These are phyloP conservation scores for Colletotrichum magnum DNA, from an alignment of 2,329 filamentous ascomycete genomes.

Conservation along the genomic window DNA sequence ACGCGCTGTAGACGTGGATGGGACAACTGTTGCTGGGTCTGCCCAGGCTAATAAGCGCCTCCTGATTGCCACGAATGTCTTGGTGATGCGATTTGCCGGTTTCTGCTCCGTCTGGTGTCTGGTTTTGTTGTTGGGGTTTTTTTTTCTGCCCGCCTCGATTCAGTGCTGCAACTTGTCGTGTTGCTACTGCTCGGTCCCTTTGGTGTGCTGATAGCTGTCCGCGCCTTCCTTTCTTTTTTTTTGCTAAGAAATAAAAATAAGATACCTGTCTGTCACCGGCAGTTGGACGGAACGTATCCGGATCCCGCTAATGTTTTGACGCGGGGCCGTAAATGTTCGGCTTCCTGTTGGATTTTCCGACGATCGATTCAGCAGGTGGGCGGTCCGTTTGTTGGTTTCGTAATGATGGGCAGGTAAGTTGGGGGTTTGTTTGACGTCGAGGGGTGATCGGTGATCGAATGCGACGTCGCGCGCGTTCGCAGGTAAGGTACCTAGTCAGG, in stretches of 20 bases:
- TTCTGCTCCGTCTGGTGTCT: slow-evolving; percentile 32
- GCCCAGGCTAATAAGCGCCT: slow-evolving; percentile 26
- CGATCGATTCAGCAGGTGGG: not conserved
- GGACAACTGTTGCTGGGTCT: slow-evolving; percentile 18
- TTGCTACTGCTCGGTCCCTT: slow-evolving; percentile 4
- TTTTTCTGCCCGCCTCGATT: slow-evolving; percentile 3
- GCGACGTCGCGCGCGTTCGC: slow-evolving; percentile 22
- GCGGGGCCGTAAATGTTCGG: not conserved
- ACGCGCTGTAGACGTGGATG: slow-evolving; percentile 2
- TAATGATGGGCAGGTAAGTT: slow-evolving; percentile 23
- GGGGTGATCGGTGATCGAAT: slow-evolving; percentile 34
- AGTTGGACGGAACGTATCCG: slow-evolving; percentile 8
- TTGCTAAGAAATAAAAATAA: not conserved
- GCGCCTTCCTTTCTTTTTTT: slow-evolving; percentile 1
- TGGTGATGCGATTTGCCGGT: slow-evolving; percentile 34
- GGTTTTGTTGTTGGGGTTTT: not conserved
- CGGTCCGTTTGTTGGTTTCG: slow-evolving; percentile 22
- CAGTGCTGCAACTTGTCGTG: slow-evolving; percentile 11
- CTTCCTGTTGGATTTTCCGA: slow-evolving; percentile 1
- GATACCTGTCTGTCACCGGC: slow-evolving; percentile 11
- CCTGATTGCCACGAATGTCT: slow-evolving; percentile 30
- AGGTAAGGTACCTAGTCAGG: not conserved
- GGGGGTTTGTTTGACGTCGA: slow-evolving; percentile 30
- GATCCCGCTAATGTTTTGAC: not conserved
- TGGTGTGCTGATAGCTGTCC: slow-evolving; percentile 6